Evolutionary conservation across 129 eudicot genomes (phyloP), one percentile per base, ranked within the genome.

Genomic region (Saposhnikovia divaricata): DNA sequence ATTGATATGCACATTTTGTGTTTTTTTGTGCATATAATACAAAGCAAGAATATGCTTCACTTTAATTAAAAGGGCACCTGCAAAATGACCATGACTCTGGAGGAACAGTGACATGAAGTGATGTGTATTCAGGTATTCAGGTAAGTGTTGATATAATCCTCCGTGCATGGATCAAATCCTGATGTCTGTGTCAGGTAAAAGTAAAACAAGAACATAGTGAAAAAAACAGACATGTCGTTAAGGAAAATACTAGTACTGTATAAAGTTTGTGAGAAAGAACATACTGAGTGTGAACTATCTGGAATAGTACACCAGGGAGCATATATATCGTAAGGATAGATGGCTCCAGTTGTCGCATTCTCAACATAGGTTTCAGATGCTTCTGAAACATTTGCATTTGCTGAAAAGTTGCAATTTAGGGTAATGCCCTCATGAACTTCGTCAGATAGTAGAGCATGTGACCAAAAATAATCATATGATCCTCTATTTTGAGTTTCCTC

Each of bases 111-210:
- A 79, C 97, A 28, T 91, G 93, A 57, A 91, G 85, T 38, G 90
- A 76, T 87, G 91, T 42, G 68, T 80, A 83, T 87, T 91, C 43
- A 91, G 73, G 85, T 89, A 91, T 14, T 31, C 34, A 31, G 34
- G 34, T 31, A 31, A 1, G 77, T 28, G 46, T 55, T 72, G 16
- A 87, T 84, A 27, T 91, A 89, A 5, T 78, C 46, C 28, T 40
- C 47, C 0, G 89, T 74, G 84, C 97, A 89, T 25, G 97, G 93
- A 89, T 91, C 97, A 63, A 84, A 91, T 13, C 72, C 72, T 66
- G 72, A 66, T 66, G 72, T 66, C 72, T 66, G 19, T 66, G 10
- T 65, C 40, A 27, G 1, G 19, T 11, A 27, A 27, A 65, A n/a
- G 78, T 92, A 46, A 16, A 5, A 6, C 28, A 59, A 23, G 14